Conservation (phyloP, 108 stramenopile species). For the Seminavis robusta region DNA sequence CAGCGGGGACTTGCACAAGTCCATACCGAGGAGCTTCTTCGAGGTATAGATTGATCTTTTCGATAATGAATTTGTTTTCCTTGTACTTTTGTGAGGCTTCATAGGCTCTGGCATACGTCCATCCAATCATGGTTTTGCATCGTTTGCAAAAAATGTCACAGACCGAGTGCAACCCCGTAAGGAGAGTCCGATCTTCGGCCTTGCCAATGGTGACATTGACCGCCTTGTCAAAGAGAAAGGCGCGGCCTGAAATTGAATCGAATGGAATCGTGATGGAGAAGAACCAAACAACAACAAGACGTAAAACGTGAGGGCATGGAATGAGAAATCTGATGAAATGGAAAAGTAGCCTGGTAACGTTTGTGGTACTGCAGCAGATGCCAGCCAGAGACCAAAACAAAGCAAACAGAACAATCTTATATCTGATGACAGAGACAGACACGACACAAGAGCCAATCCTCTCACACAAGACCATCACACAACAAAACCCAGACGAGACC, state of each 20-base stretch:
- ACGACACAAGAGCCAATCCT: no score
- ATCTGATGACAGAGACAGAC: neutral
- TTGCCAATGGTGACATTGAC: slow-evolving; percentile 81
- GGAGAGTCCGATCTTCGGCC: slow-evolving; percentile 78
- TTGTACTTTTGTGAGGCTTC: slow-evolving; percentile 90
- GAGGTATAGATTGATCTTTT: slow-evolving; percentile 81
- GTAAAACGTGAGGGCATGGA: neutral
- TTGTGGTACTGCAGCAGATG: neutral
- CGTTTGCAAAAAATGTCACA: slow-evolving; percentile 90
- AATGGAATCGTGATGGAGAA: neutral
- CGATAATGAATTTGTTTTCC: slow-evolving; percentile 93
- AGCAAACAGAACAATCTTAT: neutral
- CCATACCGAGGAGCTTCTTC: slow-evolving; percentile 72
- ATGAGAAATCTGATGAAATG: neutral
- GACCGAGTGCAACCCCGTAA: slow-evolving; percentile 92
- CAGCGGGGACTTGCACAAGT: slow-evolving; percentile 59
- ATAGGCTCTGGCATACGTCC: slow-evolving; percentile 92
- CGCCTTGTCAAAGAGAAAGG: slow-evolving; percentile 87
- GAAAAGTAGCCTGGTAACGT: neutral
- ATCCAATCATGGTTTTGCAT: slow-evolving; percentile 87
- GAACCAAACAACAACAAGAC: neutral
- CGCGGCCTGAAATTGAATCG: slow-evolving; percentile 48
- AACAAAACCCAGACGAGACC: no score
- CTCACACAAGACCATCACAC: no score
- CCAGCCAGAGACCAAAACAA: neutral